Conservation (phyloP, 2,329 filamentous ascomycete genomes). For the Lasiodiplodia hormozganensis region DNA sequence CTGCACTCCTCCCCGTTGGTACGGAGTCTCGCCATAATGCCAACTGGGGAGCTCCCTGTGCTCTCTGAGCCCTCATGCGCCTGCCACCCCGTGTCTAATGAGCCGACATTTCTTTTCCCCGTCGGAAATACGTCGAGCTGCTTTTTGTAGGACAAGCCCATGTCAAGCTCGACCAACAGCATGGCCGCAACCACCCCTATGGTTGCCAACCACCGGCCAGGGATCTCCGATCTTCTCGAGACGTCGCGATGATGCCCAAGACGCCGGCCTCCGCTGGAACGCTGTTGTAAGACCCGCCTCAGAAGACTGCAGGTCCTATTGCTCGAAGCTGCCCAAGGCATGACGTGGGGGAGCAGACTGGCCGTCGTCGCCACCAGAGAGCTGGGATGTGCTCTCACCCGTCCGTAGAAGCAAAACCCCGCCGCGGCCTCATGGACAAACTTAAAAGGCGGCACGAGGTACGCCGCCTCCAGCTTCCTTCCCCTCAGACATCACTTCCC, state of each 20-base stretch:
- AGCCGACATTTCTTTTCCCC: conserved; percentile 14
- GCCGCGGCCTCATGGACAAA: conserved; percentile 9
- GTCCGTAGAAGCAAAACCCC: neutral
- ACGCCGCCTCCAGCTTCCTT: neutral
- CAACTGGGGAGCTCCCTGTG: conserved; percentile 22
- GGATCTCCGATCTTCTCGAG: conserved; percentile 27
- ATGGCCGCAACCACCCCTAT: conserved; percentile 18
- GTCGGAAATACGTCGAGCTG: neutral
- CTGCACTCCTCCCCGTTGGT: conserved; percentile 11
- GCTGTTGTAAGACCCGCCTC: conserved; percentile 28
- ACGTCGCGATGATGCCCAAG: conserved; percentile 28
- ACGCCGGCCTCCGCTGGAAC: conserved; percentile 18
- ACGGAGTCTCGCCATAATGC: conserved; percentile 3
- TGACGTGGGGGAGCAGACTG: conserved; percentile 9
- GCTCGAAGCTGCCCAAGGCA: conserved; percentile 27
- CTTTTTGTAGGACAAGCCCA: conserved; percentile 26
- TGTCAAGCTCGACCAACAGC: conserved; percentile 25
- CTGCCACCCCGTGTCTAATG: conserved; percentile 4
- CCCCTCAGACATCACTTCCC: neutral
- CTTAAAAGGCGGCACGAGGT: conserved; percentile 21
- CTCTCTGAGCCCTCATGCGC: conserved; percentile 15
- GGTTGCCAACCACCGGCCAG: conserved; percentile 6
- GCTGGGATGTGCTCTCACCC: conserved; percentile 7
- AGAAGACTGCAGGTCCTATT: conserved; percentile 24
- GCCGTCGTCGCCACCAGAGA: neutral